phyloP scores from a whole-genome alignment of 495 filamentous ascomycete genomes.

The Friedmanniomyces endolithicus region DNA sequence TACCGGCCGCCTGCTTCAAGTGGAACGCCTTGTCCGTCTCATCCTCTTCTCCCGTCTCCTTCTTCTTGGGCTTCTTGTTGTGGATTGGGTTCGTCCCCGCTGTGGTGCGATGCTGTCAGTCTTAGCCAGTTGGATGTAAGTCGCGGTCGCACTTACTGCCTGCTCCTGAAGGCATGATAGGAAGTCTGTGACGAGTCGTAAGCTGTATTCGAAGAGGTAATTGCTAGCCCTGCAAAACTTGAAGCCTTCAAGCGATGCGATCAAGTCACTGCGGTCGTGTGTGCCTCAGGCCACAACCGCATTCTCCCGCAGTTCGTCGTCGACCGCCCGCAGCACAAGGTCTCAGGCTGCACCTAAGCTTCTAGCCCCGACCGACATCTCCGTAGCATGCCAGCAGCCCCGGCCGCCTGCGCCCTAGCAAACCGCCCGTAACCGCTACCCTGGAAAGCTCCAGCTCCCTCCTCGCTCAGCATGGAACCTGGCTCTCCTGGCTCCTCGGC shows the following conservation, averaged over 20 bases:
- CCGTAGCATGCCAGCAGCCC: neutral
- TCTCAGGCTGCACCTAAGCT: neutral
- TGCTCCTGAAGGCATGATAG: slow-evolving; percentile 6
- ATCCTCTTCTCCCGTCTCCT: slow-evolving; percentile 18
- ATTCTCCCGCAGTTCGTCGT: neutral
- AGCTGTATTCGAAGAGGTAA: neutral
- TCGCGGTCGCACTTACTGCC: neutral
- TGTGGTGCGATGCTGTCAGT: neutral
- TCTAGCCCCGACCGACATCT: neutral
- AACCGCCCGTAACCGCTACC: neutral
- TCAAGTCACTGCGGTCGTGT: neutral
- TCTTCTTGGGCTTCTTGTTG: slow-evolving; percentile 34
- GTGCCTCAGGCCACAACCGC: neutral
- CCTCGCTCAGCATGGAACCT: slow-evolving; percentile 7
- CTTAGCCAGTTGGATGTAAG: neutral
- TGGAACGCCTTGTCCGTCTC: slow-evolving; percentile 32
- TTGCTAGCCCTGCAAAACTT: neutral
- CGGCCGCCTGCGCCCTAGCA: neutral
- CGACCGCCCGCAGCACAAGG: too few relatives aligned
- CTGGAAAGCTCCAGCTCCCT: neutral
- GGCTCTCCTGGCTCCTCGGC: neutral
- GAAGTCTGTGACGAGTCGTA: too few relatives aligned
- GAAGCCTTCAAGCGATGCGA: neutral
- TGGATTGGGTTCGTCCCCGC: slow-evolving; percentile 33
- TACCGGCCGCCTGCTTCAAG: slow-evolving; percentile 29